Evolutionary conservation across 345 rosid genomes (phyloP), one percentile per base, ranked within the genome.

Genomic region (Viola odorata): DNA sequence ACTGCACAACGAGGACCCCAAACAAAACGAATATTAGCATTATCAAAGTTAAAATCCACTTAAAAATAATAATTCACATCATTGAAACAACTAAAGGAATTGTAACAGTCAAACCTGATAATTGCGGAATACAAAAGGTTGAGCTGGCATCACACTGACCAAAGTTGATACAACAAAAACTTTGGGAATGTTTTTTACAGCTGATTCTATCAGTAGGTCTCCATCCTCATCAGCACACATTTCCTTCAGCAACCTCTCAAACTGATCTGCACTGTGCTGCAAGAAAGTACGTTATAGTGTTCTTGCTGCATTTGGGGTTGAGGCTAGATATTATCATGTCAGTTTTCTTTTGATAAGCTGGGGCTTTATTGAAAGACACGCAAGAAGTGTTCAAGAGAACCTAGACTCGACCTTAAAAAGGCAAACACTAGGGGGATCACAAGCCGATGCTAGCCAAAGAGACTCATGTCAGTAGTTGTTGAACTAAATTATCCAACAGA

Each of bases 211-310:
- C 69, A 94, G 72, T 40, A 91, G 80, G 71, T 94, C 89, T 37
- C 99, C 97, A 70, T 94, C 92, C 76, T 86, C 97, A 76, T 91
- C 89, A 52, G 89, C 86, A 78, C 99, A 94, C 96, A 94, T 86
- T 80, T 94, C 99, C 74, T 91, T 94, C 66, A 94, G 77, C 79
- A 91, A 77, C 67, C 89, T 86, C 84, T 94, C 97, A 42, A 94
- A 94, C 73, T 94, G 95, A 64, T 91, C 91, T 80, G 97, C 97
- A 77, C 95, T 91, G 78, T 94, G 99, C 99, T 94, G 96, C 80
- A 88, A 80, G 74, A 78, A 55, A 62, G 67, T 67, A 73, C 66
- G 65, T 70, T 73, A 74, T 61, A 69, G 38, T 66, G 53, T 61
- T 48, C 37, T 15, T 32, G 17, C 36, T 6, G 32, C 41, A 37